Base-by-base conservation (phyloP, 805 yeast genomes). In the Zygosaccharomyces bailii region DNA sequence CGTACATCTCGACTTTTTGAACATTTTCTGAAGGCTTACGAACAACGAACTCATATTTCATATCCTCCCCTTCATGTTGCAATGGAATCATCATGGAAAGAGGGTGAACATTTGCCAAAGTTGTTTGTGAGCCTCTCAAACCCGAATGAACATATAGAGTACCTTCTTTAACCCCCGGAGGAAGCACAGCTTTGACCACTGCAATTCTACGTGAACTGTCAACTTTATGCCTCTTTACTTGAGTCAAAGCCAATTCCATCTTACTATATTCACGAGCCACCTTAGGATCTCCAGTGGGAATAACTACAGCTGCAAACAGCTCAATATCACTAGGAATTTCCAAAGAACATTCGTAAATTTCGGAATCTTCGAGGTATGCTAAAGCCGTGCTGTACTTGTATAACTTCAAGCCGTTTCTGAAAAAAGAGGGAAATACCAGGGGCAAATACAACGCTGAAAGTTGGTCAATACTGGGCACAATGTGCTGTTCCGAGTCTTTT, bases 381-480 rank as follows among this genome's bases (percentile, higher is more conserved):
- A 87, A 65, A 0, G 95, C 86, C 48, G 86, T 82, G 63, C 87
- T 86, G 68, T 78, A 91, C 60, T 80, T 82, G 47, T 75, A 67
- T 42, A 89, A 73, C 47, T 72, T 71, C 33, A 91, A 61, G 1
- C 73, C 70, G 57, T 80, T 77, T 31, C 68, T 71, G 62, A 84
- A 79, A 56, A 84, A 88, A 0, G 87, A 84, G 0, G 96, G 90
- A 57, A 88, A 86, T n/a, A 84, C 78, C 23, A 95, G 76, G 0
- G 99, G 99, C 39, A 91, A 69, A 36, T 88, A 79, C 46, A 87
- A 73, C 11, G 93, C 90, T 17, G 84, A 78, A 51, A 79, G 74
- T 27, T 85, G 84, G 49, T 86, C 90, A 49, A 91, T 69, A 2
- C 95, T 86, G 3, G 97, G 98, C 23, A 78, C 74, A 16, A 91